These are phyloP conservation scores for Dimocarpus longan DNA, from an alignment of 345 rosid species.

Conservation along the genomic window DNA sequence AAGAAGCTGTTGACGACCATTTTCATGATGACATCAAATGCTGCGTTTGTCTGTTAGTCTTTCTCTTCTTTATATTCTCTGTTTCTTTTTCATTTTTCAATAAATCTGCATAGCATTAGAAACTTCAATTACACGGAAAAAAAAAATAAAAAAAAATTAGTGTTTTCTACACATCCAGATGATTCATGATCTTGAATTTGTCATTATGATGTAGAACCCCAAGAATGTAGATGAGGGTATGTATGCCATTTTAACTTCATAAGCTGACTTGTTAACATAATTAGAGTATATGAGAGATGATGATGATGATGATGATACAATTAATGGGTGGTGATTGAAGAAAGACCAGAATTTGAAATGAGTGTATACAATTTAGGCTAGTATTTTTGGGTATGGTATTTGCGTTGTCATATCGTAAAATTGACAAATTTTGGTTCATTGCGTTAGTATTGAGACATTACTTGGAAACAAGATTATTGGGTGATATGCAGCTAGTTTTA, in stretches of 20 bases:
- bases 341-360: no score
- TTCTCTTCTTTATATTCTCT: background rate
- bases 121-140: background rate
- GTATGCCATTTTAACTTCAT: background rate
- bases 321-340: no score
- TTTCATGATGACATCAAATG: constrained; percentile 23
- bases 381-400: no score
- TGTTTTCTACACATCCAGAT: no score
- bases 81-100: background rate
- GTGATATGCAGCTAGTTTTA: no score
- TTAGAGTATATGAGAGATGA: background rate
- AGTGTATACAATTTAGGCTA: no score
- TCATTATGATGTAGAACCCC: background rate
- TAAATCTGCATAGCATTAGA: background rate
- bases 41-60: constrained; percentile 31
- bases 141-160: no score
- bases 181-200: background rate
- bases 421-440: no score
- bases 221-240: background rate
- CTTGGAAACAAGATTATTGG: no score
- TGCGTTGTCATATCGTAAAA: no score
- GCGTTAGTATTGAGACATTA: no score
- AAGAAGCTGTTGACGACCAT: constrained; percentile 12
- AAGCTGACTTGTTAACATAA: background rate
- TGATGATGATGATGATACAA: no score